Evolutionary conservation across 1,284 basidiomycete genomes (phyloP), one percentile per base, ranked within the genome.

Genomic region (Heterobasidion parviporum): DNA sequence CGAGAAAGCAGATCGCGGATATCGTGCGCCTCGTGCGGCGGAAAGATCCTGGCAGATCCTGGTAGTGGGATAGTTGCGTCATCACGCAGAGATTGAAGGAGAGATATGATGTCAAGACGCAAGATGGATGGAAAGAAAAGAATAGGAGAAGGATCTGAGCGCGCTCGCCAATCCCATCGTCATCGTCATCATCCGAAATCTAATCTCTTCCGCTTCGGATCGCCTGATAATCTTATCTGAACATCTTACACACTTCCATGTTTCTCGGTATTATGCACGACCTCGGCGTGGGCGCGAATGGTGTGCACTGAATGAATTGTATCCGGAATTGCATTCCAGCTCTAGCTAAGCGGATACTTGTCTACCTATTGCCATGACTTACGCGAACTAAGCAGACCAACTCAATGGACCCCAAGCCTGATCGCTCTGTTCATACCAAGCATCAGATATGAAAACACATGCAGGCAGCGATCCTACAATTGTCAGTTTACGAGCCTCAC

Each of bases 371-470:
- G 26, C 4, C 6, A 26, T 26, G 26, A 26, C 26, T 26, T 26
- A 26, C 26, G 26, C 26, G 26, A 26, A 26, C 26, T 26, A 26
- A 10, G 38, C 38, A 10, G 38, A 41, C 38, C n/a, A n/a, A 41
- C 10, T 41, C 12, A 41, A 41, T n/a, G 38, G n/a, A 41, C 8
- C 38, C 12, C 10, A n/a, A 10, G 12, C 38, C 38, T 41, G 2
- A 41, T n/a, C 6, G 6, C 6, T 12, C 12, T 41, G 12, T n/a
- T 46, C n/a, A 8, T 46, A 8, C 15, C 18, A 16, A 4, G 15
- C 52, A 34, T 46, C 47, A 15, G 52, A 53, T 47, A 53, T 53
- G 44, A 53, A 16, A 53, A 46, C 52, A 53, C 43, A 41, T 20
- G 43, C 43, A 44, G 32, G 35, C 26, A 26, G 26, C 26, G 26